phyloP scores from a whole-genome alignment of 176 grass and related monocot species.

The Dendrocalamus sinicus region DNA sequence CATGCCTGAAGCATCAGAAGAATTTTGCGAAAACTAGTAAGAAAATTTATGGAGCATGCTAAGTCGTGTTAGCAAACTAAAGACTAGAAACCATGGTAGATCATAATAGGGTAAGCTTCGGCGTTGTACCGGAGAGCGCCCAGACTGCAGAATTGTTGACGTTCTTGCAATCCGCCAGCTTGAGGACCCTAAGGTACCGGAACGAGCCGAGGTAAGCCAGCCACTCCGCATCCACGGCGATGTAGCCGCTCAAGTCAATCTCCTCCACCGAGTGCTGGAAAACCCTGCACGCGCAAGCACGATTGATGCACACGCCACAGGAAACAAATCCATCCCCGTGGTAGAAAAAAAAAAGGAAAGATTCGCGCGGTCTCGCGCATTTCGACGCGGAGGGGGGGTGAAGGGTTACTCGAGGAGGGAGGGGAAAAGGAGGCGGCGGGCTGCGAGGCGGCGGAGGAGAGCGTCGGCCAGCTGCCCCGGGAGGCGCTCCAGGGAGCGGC shows the following conservation, averaged over 20 bases:
- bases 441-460: constrained; percentile 70
- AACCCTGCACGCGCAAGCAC: constrained; percentile 45
- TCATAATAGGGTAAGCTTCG: background rate
- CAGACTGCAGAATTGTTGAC: constrained; percentile 66
- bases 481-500: constrained; percentile 79
- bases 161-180: constrained; percentile 74
- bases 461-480: constrained; percentile 69
- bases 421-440: constrained; percentile 68
- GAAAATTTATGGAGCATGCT: background rate
- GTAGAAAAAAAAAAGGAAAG: background rate
- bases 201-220: constrained; percentile 83
- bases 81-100: background rate
- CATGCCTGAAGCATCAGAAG: constrained; percentile 61
- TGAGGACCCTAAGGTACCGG: constrained; percentile 55
- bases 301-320: background rate
- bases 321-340: background rate
- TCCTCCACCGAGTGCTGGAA: constrained; percentile 72
- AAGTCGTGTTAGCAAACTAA: background rate
- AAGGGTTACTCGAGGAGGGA: constrained; percentile 77
- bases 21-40: background rate
- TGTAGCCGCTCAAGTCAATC: constrained; percentile 64
- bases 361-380: background rate
- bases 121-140: constrained; percentile 63
- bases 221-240: constrained; percentile 70
- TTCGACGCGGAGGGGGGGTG: background rate